phyloP scores from a whole-genome alignment of 306 rosid genomes.

The Begonia fuchsioides region DNA sequence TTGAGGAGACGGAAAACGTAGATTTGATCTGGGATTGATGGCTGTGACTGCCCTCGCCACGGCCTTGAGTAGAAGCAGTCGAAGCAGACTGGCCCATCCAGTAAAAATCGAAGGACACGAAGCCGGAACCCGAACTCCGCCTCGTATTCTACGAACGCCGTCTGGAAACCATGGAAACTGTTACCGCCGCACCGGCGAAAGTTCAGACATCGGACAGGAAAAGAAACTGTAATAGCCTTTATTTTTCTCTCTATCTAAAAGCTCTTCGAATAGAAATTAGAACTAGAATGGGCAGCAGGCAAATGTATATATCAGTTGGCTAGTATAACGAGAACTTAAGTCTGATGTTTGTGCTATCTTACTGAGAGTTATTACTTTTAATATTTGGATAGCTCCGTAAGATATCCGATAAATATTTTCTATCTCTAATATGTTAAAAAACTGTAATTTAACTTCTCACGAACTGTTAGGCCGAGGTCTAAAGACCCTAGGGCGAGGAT shows the following conservation, averaged over 20 bases:
- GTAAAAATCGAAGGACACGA: slow-evolving; percentile 6
- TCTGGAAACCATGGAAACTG: background rate
- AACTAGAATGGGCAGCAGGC: too few relatives aligned
- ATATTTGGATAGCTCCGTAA: too few relatives aligned
- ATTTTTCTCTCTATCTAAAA: slow-evolving; percentile 16
- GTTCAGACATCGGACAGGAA: slow-evolving; percentile 35
- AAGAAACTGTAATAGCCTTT: slow-evolving; percentile 14
- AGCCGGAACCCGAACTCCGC: slow-evolving; percentile 14
- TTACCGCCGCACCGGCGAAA: background rate
- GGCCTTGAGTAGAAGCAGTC: slow-evolving; percentile 31
- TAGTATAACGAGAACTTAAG: too few relatives aligned
- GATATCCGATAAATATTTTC: too few relatives aligned
- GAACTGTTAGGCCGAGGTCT: too few relatives aligned
- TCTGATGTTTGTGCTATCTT: too few relatives aligned
- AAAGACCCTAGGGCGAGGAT: too few relatives aligned
- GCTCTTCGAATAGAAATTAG: slow-evolving; percentile 6
- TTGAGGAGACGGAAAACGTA: slow-evolving; percentile 43
- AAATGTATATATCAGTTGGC: too few relatives aligned
- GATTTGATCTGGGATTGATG: slow-evolving; percentile 38
- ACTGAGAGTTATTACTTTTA: too few relatives aligned
- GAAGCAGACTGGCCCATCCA: slow-evolving; percentile 96
- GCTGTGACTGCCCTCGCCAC: slow-evolving; percentile 33
- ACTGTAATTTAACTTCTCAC: too few relatives aligned
- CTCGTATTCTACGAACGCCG: slow-evolving; percentile 5
- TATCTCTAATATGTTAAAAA: too few relatives aligned